Base-by-base conservation (phyloP, 257 asterid species). In the Solanum sparsipilum region DNA sequence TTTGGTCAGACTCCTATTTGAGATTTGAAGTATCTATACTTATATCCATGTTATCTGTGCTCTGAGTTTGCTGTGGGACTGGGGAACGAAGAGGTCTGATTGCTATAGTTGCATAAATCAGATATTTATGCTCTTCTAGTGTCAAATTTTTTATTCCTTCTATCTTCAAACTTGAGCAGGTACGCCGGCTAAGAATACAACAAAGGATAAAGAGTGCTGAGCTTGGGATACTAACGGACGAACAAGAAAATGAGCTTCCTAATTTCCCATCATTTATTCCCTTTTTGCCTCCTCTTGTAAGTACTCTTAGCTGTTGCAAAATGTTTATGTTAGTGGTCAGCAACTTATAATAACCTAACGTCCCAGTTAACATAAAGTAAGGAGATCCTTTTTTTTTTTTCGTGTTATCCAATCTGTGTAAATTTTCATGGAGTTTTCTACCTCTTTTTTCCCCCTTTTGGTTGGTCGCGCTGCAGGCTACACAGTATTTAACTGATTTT, bases 261-360 rank as follows among this genome's bases (percentile, higher is more conserved):
- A 90, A 92, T 91, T 97, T 94, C 89, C 99, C 98, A 71, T 97
- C 99, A 5, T 97, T 95, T 89, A 97, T 97, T 89, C 99, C 99
- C 1, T 97, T 97, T 93, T 92, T 97, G 93, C 99, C 99, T 76
- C 99, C 99, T 84, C 56, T 97, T 94, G 98, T 97, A 92, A 90
- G 92, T 72, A 72, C 12, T 86, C 71, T n/a, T 21, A 7, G 71
- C 34, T 35, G 18, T 65, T 79, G 85, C 48, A 31, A 20, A 75
- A 34, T 13, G 84, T 89, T 67, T 67, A 81, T 46, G 7, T 39
- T 20, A 32, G 41, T 71, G 27, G 52, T 79, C 71, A 32, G n/a
- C 38, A 32, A 29, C 39, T 63, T 75, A 29, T 81, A 81, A 81
- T 29, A 81, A 48, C 41, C 41, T 65, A 29, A 46, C 21, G 6